Base-by-base conservation (phyloP, 176 grass and related monocot genomes). In the Oryza longistaminata region DNA sequence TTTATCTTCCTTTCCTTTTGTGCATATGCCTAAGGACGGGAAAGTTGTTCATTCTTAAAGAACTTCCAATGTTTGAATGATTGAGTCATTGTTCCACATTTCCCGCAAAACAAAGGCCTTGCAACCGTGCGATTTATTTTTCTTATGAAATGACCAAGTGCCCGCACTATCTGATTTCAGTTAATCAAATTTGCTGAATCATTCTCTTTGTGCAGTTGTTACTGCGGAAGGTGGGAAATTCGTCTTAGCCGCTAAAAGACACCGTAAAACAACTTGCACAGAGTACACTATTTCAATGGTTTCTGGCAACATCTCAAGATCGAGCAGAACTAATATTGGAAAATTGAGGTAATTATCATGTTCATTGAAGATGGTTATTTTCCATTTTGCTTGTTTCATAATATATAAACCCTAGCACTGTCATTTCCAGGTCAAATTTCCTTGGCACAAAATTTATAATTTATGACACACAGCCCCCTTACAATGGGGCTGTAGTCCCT, bases 241-340 rank as follows among this genome's bases (percentile, higher is more conserved):
- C 42, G 88, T 96, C 42, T 58, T 99, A 49, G 94, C 97, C 4
- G 97, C 97, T 12, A 99, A 89, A 90, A 88, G 93, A 83, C 87
- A 88, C 33, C 92, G 97, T 62, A 94, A 87, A 55, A 88, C 97
- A 17, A 96, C 97, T 64, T 88, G 86, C 82, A 99, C 97, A 0
- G 97, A 99, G 87, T 99, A 99, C 79, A 88, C 90, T 71, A 91
- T 99, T 66, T 99, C 97, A 17, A 92, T 94, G 90, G 88, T 94
- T 76, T 82, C 91, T 86, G 65, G 76, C 31, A 95, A 85, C 53
- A 90, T 94, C 49, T 99, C 97, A 42, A 94, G 90, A 83, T 99
- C 92, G 3, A 94, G 69, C 79, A 96, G 86, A 78, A 94, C 93
- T 67, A 92, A 96, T 61, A 96, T 99, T 82, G 97, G 97, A 35